Evolutionary conservation across 371 early-diverging fungal species (phyloP), one percentile per base, ranked within the genome.

Genomic region (Rhizopus sp.): DNA sequence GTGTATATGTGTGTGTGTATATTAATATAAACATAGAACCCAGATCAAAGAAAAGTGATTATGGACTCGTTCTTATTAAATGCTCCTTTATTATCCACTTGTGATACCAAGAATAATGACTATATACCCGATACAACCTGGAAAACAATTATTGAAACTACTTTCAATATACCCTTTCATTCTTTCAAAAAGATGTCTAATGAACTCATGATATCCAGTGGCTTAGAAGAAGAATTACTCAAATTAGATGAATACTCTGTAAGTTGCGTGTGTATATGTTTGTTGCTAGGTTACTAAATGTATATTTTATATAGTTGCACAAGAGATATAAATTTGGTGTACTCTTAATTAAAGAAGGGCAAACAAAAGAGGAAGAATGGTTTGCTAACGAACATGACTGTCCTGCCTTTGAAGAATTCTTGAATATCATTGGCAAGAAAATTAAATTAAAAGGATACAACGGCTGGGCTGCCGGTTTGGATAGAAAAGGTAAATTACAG

Each of bases 381-480:
- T 83, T 92, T 57, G 67, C 77, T 13, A 93, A 93, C 65, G 62
- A 73, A 49, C 64, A 80, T 44, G 70, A 83, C 12, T 87, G 90
- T 8, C 74, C 78, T 0, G 65, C 70, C 3, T 90, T 88, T 68
- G 73, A 85, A 34, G 68, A 79, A 33, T 93, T 94, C 64, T 60
- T 93, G 42, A 69, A 73, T 13, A 88, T 86, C 48, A 65, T 94
- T 45, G 94, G 93, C 1, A 83, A 85, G 31, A 82, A 75, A 17
- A 83, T 91, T 7, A 75, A 84, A 41, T 67, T 94, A 42, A 72
- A 82, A 15, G 90, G 89, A 3, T 94, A 90, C 76, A 75, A 81
- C 15, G 90, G 92, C 4, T 94, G 91, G 78, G 73, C 89, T 1
- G 94, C 88, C 7, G 93, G 92, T 3, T 71, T 94, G 39, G 94